Evolutionary conservation across 2,329 filamentous ascomycete genomes (phyloP).

Genomic region (Sporothrix pallida): DNA sequence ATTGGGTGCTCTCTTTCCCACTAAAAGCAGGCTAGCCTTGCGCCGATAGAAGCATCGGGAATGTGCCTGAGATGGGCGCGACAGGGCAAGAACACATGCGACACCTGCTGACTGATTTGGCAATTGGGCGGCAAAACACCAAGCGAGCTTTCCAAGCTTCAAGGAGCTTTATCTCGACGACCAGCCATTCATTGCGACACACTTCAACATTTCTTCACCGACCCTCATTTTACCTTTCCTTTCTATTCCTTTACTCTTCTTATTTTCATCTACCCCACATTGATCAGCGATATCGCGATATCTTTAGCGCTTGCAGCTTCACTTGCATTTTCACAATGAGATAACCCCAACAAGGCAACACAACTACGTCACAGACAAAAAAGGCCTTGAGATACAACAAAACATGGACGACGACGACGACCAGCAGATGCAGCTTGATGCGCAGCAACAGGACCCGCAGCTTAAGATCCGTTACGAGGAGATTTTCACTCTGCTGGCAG

Average conservation of each 20-base stretch:
- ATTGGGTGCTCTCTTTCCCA: not conserved
- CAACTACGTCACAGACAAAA: not conserved
- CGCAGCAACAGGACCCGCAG: constrained; percentile 20
- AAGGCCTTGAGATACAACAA: no score
- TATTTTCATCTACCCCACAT: not conserved
- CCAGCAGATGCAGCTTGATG: constrained; percentile 26
- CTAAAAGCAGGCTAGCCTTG: constrained; percentile 1
- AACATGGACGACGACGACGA: constrained; percentile 31
- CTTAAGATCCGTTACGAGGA: constrained; percentile 31
- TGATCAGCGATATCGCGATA: not conserved
- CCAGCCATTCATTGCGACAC: no score
- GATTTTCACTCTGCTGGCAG: constrained; percentile 53
- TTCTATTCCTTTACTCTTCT: not conserved
- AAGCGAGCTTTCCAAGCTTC: constrained; percentile 12
- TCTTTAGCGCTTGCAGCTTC: not conserved
- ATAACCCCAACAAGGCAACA: not conserved
- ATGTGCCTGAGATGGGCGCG: not conserved
- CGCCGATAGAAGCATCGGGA: constrained; percentile 27
- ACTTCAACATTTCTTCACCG: no score
- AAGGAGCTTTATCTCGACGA: no score
- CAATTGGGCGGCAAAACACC: constrained; percentile 11
- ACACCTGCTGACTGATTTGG: constrained; percentile 28
- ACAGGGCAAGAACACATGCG: constrained; percentile 19
- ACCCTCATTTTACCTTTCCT: no score
- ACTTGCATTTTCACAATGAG: not conserved